phyloP scores from a whole-genome alignment of 139 green algal genomes.

The Chlorella sp. region DNA sequence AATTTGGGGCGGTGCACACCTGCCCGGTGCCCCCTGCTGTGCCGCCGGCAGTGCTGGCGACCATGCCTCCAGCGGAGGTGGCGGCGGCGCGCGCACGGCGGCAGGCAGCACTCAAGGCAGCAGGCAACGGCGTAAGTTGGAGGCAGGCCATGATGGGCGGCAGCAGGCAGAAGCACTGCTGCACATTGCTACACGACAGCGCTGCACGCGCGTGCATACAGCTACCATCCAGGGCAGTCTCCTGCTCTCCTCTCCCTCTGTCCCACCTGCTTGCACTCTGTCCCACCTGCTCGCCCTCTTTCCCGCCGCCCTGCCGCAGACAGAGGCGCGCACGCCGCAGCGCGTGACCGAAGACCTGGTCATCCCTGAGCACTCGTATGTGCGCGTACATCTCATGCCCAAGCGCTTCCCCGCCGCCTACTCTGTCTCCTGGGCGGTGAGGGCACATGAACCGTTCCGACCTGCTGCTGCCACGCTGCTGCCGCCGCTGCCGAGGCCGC shows the following conservation, averaged over 20 bases:
- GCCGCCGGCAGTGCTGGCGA: neutral
- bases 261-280: neutral
- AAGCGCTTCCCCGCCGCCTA: slow-evolving; percentile 79
- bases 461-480: no score
- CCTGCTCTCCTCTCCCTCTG: neutral
- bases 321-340: slow-evolving; percentile 9
- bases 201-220: no score
- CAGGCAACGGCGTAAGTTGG: slow-evolving; percentile 45
- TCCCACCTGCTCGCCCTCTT: neutral
- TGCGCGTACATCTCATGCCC: slow-evolving; percentile 80
- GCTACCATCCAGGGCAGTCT: no score
- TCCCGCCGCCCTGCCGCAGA: neutral
- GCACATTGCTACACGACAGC: no score
- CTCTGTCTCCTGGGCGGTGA: slow-evolving; percentile 42
- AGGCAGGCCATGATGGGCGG: no score
- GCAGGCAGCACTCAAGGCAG: slow-evolving; percentile 11
- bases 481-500: no score
- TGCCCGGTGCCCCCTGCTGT: slow-evolving; percentile 65
- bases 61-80: slow-evolving; percentile 20
- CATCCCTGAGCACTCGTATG: slow-evolving; percentile 57
- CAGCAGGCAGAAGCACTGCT: no score
- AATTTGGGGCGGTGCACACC: slow-evolving; percentile 80
- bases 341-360: slow-evolving; percentile 15
- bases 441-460: no score
- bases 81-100: slow-evolving; percentile 9